Conservation (phyloP, 495 filamentous ascomycete genomes). For the Penicillium herquei region DNA sequence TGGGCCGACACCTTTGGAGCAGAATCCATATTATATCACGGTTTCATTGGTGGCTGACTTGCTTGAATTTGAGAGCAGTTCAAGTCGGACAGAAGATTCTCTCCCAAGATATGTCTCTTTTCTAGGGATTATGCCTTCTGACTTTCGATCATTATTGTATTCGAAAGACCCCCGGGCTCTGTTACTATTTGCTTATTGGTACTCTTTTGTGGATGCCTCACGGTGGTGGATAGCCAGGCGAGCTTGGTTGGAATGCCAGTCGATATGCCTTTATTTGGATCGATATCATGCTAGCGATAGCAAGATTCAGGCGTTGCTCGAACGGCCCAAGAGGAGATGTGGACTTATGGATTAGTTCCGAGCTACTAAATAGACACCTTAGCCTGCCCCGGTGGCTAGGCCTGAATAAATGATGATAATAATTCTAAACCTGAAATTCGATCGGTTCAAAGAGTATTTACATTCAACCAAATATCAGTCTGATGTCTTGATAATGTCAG, state of each 20-base stretch:
- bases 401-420: no score
- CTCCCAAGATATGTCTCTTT: slow-evolving; percentile 20
- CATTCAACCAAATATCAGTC: not conserved
- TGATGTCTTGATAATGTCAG: not conserved
- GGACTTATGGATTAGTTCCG: not conserved
- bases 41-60: slow-evolving; percentile 26
- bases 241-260: slow-evolving; percentile 35
- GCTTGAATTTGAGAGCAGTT: not conserved
- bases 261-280: slow-evolving; percentile 41
- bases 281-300: slow-evolving; percentile 5
- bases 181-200: slow-evolving; percentile 41
- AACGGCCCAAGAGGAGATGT: slow-evolving; percentile 2
- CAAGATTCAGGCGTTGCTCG: slow-evolving; percentile 12
- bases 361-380: no score
- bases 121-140: slow-evolving; percentile 14
- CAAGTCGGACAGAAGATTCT: not conserved
- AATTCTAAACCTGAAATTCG: no score
- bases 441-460: no score
- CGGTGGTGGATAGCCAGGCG: slow-evolving; percentile 37
- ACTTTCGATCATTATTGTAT: slow-evolving; percentile 19
- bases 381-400: no score
- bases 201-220: slow-evolving; percentile 21
- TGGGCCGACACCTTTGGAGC: slow-evolving; percentile 3
- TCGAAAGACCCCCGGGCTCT: slow-evolving; percentile 39
- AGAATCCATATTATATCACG: slow-evolving; percentile 33